A percentile compares a stretch with the other conserved stretches of the same genome.
These are phyloP conservation scores for Pseudogymnoascus sp. DNA, from an alignment of 2,329 filamentous ascomycete species.

Conservation along the genomic window DNA sequence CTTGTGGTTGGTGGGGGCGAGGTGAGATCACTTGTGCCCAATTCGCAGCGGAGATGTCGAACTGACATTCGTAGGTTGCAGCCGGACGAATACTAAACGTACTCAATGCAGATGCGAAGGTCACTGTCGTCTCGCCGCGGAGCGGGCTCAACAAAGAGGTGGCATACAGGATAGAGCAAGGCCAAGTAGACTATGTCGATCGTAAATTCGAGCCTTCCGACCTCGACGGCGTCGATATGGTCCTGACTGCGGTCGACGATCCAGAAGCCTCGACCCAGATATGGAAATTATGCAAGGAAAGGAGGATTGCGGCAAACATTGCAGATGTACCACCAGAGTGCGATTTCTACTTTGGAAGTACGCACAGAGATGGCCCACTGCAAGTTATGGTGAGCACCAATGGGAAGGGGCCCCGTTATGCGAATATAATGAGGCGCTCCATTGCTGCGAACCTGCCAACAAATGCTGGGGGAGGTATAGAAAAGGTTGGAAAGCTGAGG, in stretches of 20 bases:
- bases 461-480: constrained; percentile 77
- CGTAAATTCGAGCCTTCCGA: constrained; percentile 81
- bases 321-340: constrained; percentile 95
- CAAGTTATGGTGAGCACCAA: constrained; percentile 99
- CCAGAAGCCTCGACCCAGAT: constrained; percentile 81
- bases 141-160: constrained; percentile 84
- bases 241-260: constrained; percentile 88
- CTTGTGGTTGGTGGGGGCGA: constrained; percentile 94
- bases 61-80: constrained; percentile 60
- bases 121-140: constrained; percentile 75
- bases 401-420: constrained; percentile 86
- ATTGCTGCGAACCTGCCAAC: constrained; percentile 69
- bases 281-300: constrained; percentile 87
- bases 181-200: constrained; percentile 72
- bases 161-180: constrained; percentile 64
- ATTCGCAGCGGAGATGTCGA: background rate
- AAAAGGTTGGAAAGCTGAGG: constrained; percentile 72
- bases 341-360: constrained; percentile 96
- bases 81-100: constrained; percentile 89
- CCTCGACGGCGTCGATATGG: constrained; percentile 74
- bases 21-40: constrained; percentile 42
- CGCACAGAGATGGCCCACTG: constrained; percentile 87
- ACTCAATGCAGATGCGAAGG: constrained; percentile 86
- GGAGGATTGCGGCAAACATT: constrained; percentile 82
- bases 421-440: constrained; percentile 73